Conservation (phyloP, 805 yeast species). For the Kazachstania kunashirensis region DNA sequence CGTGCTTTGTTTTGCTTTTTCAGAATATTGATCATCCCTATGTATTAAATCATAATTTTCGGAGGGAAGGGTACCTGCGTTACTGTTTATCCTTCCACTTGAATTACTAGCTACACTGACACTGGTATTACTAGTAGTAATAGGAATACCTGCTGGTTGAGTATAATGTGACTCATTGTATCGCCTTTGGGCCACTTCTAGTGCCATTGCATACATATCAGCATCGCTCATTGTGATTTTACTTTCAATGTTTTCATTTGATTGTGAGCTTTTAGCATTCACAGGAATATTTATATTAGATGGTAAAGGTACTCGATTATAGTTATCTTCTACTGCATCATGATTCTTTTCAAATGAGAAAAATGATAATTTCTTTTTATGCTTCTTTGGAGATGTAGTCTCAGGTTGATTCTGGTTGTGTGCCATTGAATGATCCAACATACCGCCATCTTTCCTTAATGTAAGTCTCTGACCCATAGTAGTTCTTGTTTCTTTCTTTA, state of each 20-base stretch:
- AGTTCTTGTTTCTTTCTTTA: slow-evolving; percentile 6
- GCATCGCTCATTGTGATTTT: slow-evolving; percentile 29
- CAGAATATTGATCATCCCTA: too few species aligned
- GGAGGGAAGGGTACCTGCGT: neutral
- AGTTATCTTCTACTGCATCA: neutral
- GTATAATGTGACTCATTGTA: slow-evolving; percentile 9
- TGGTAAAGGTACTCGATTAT: neutral
- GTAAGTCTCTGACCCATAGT: slow-evolving; percentile 21
- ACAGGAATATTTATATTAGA: neutral
- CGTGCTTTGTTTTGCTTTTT: too few species aligned
- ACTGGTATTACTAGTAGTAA: neutral
- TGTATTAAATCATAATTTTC: neutral
- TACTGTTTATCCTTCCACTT: neutral
- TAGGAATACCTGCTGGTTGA: slow-evolving; percentile 1
- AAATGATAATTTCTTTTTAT: slow-evolving; percentile 1
- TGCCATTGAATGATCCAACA: neutral
- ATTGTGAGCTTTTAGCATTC: neutral
- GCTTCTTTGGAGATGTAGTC: neutral
- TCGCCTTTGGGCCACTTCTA: slow-evolving; percentile 45
- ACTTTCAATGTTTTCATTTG: neutral
- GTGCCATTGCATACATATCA: slow-evolving; percentile 49
- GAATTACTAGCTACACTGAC: neutral
- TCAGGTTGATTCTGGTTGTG: neutral
- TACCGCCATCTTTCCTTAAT: slow-evolving; percentile 7
- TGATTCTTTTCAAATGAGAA: slow-evolving; percentile 1